Percentiles rank a stretch among this genome's conserved stretches.
Conservation (phyloP, 2,329 filamentous ascomycete genomes). For the Phialocephala sp. region DNA sequence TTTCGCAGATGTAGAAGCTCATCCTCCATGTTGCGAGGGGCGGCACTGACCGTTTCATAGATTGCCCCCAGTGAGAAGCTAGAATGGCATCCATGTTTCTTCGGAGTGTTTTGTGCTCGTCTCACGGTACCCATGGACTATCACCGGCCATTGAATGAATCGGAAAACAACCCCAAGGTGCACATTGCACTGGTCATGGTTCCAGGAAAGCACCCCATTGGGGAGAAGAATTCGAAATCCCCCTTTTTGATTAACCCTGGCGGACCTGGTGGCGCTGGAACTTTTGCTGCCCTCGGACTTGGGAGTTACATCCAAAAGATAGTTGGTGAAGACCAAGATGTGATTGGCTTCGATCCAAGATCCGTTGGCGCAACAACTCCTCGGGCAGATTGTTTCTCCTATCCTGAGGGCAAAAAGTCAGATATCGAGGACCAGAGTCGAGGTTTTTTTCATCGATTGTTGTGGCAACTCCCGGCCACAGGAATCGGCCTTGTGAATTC, state of each 20-base stretch:
- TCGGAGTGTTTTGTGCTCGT: slow-evolving; percentile 46
- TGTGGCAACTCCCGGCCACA: slow-evolving; percentile 27
- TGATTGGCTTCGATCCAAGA: slow-evolving; percentile 56
- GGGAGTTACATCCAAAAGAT: slow-evolving; percentile 45
- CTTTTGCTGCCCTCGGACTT: slow-evolving; percentile 36
- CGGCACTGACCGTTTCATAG: slow-evolving; percentile 33
- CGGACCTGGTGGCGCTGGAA: slow-evolving; percentile 53
- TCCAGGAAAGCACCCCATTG: slow-evolving; percentile 31
- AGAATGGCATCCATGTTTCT: slow-evolving; percentile 50
- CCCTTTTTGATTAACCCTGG: slow-evolving; percentile 54
- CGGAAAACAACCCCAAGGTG: slow-evolving; percentile 38
- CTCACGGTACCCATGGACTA: slow-evolving; percentile 56
- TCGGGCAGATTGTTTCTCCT: slow-evolving; percentile 56
- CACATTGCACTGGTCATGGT: slow-evolving; percentile 37
- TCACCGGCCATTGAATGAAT: slow-evolving; percentile 47
- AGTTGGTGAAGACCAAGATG: slow-evolving; percentile 49
- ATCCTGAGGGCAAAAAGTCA: slow-evolving; percentile 39
- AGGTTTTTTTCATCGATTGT: slow-evolving; percentile 43
- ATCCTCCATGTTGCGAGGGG: not conserved
- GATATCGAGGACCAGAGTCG: slow-evolving; percentile 45
- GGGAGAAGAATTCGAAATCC: slow-evolving; percentile 44
- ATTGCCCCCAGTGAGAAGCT: slow-evolving; percentile 53
- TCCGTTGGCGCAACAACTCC: slow-evolving; percentile 58
- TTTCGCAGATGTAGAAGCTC: slow-evolving; percentile 12
- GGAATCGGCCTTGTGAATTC: slow-evolving; percentile 52